Conservation (phyloP, 805 yeast genomes). For the Scheffersomyces stipitis region DNA sequence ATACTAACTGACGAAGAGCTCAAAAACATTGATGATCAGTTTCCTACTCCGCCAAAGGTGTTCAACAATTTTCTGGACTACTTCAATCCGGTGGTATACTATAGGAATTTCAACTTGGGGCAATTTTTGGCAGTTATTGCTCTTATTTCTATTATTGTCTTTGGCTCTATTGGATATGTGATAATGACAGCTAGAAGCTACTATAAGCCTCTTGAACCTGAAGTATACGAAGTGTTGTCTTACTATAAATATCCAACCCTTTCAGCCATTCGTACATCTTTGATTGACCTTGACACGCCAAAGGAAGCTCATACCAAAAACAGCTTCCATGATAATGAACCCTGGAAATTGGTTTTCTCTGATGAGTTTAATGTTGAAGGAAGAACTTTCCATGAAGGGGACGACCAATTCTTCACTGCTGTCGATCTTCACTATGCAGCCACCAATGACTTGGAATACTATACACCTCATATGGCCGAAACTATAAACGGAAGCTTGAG, state of each 20-base stretch:
- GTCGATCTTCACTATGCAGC: conserved; percentile 40
- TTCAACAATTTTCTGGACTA: not conserved
- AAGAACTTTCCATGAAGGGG: conserved; percentile 40
- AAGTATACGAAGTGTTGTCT: conserved; percentile 46
- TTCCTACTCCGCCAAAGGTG: conserved; percentile 1
- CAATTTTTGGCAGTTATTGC: conserved; percentile 9
- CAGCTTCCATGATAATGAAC: conserved; percentile 17
- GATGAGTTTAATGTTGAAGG: conserved; percentile 44
- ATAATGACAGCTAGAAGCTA: conserved; percentile 5
- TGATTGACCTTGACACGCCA: conserved; percentile 27
- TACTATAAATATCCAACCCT: conserved; percentile 24
- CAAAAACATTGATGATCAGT: conserved; percentile 9
- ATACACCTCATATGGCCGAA: conserved; percentile 41
- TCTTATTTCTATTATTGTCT: conserved; percentile 8
- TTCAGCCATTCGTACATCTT: conserved; percentile 17
- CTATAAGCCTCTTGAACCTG: conserved; percentile 13
- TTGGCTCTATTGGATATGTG: conserved; percentile 13
- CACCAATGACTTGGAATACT: conserved; percentile 43
- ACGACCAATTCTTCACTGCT: conserved; percentile 42
- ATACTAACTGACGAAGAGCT: not conserved
- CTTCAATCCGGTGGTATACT: not conserved
- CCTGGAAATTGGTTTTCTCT: conserved; percentile 36
- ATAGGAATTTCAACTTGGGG: conserved; percentile 6
- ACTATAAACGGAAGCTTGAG: conserved; percentile 39
- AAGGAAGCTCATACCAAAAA: conserved; percentile 9